These are phyloP conservation scores for Stagonosporopsis vannaccii DNA, from an alignment of 2,329 filamentous ascomycete species.

Conservation along the genomic window DNA sequence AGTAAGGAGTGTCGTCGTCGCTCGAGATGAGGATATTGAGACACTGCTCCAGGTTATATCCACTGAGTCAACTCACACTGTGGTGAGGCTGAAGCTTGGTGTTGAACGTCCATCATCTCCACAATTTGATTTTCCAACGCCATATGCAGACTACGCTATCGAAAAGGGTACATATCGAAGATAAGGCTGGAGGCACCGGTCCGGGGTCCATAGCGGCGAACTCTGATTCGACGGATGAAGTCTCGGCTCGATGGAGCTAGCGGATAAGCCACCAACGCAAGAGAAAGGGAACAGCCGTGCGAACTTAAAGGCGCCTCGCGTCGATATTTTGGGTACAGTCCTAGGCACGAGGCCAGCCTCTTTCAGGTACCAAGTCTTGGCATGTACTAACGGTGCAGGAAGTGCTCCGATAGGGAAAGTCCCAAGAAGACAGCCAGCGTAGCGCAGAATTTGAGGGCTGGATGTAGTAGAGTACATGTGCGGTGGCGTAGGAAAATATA, in stretches of 20 bases:
- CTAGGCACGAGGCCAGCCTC: not conserved
- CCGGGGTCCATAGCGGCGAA: slow-evolving; percentile 1
- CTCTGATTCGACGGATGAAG: not conserved
- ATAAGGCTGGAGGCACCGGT: not conserved
- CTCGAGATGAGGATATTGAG: not conserved
- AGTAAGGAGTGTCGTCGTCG: not conserved
- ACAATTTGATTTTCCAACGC: not conserved
- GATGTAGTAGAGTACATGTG: not conserved
- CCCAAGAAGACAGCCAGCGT: not conserved
- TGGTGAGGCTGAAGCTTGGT: not conserved
- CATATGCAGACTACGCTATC: slow-evolving; percentile 4
- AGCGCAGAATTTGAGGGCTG: not conserved
- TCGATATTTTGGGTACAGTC: not conserved
- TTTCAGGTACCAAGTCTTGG: not conserved
- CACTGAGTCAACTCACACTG: not conserved
- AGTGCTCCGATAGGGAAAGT: not conserved
- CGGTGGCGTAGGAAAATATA: not conserved
- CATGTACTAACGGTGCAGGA: not conserved
- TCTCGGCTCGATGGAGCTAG: slow-evolving; percentile 2
- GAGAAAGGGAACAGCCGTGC: not conserved
- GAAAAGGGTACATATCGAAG: slow-evolving; percentile 3
- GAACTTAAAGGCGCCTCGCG: slow-evolving; percentile 4
- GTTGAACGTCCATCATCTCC: slow-evolving; percentile 1
- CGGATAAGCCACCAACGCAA: slow-evolving; percentile 1
- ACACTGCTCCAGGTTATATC: not conserved